Base-by-base conservation (phyloP, 225 moss, liverwort and hornwort genomes). In the Pseudisothecium myosuroides region DNA sequence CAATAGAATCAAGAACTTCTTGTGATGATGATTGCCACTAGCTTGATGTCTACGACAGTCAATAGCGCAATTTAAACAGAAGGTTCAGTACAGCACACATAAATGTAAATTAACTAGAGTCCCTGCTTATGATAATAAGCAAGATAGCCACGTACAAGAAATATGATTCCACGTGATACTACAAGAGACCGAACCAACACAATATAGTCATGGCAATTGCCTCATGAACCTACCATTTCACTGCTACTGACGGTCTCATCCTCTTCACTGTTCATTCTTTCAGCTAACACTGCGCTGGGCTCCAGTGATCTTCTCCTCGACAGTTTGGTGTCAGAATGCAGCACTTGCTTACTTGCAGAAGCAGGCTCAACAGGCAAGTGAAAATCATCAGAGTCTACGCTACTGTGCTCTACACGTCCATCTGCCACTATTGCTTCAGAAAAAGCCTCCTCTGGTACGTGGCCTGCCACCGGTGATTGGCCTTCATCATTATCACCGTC, bases 161-260 rank as follows among this genome's bases (percentile, higher is more conserved):
- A 83, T 60, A 69, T 26, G 37, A 56, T 86, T 62, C 59, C 77
- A 68, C 36, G 43, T 39, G 49, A 83, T 72, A 91, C 29, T 66
- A 69, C 56, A 41, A 72, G 71, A 89, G 59, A 81, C 13, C 75
- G 26, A 89, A 80, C 67, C 76, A 60, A 67, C 76, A 85, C 58
- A 66, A 81, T 3, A 32, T 45, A 75, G 69, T 45, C 43, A 82
- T 82, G 45, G 39, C 63, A 88, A 80, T 84, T 88, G 86, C 56
- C 86, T 90, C 83, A 39, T 86, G 58, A 82, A 83, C 89, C 65
- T 85, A 94, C 89, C 85, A 64, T 71, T 81, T 94, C 92, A 88
- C 89, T 93, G 61, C 81, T 83, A 82, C 84, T 90, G 66, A 64
- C 85, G n/a, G 77, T 76, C 78, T 91, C 91, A 82, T 89, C 80